Evolutionary conservation across 2,329 filamentous ascomycete species (phyloP).

Genomic region (Colletotrichum tropicale): DNA sequence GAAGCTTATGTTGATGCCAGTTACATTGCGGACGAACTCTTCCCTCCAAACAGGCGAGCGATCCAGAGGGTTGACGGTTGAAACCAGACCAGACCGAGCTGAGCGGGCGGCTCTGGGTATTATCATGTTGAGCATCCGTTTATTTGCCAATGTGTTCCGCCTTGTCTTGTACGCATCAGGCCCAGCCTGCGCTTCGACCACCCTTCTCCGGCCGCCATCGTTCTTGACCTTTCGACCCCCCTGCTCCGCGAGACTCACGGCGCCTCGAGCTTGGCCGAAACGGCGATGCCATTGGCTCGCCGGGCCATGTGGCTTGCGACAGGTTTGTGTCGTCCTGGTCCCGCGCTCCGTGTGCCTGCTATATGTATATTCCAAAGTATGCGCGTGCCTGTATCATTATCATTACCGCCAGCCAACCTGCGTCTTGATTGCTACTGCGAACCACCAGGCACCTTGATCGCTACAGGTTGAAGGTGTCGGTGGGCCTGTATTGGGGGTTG

Average conservation of each 20-base stretch:
- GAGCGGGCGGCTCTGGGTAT: background rate
- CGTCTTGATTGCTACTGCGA: background rate
- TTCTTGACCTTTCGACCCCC: background rate
- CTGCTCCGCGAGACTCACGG: slow-evolving; percentile 7
- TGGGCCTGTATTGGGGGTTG: background rate
- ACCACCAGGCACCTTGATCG: background rate
- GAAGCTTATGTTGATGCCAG: background rate
- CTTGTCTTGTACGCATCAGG: background rate
- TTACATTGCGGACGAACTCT: background rate
- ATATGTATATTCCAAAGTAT: background rate
- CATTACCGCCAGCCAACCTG: background rate
- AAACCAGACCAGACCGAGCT: slow-evolving; percentile 11
- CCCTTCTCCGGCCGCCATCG: background rate
- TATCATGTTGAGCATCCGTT: background rate
- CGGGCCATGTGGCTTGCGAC: background rate
- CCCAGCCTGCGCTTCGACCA: slow-evolving; percentile 3
- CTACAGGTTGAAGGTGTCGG: background rate
- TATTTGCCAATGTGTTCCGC: background rate
- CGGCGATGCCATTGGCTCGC: slow-evolving; percentile 2
- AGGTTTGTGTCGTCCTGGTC: background rate
- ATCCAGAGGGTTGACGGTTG: slow-evolving; percentile 1
- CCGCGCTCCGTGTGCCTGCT: background rate
- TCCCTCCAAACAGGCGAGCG: background rate
- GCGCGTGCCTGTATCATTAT: background rate
- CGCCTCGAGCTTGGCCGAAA: slow-evolving; percentile 13